These are phyloP conservation scores for Nymphaea thermarum DNA, from an alignment of 164 flowering plant genomes.

Conservation along the genomic window DNA sequence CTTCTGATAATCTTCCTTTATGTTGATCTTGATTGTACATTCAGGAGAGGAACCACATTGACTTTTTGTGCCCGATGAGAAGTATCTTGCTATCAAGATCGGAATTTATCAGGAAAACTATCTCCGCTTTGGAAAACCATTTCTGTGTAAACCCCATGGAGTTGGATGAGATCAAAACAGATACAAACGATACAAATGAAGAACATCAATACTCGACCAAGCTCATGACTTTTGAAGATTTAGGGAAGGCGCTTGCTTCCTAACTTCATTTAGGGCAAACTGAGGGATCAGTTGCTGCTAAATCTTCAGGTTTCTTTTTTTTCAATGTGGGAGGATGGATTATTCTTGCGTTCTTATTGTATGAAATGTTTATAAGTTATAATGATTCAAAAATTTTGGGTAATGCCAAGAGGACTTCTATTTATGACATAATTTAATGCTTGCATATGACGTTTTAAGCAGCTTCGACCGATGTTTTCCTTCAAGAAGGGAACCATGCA, in stretches of 20 bases:
- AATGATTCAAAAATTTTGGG: no score
- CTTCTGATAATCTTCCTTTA: background rate
- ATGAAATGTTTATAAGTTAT: no score
- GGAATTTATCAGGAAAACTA: conserved; percentile 46
- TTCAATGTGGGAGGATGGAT: no score
- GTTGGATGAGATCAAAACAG: conserved; percentile 16
- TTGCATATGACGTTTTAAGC: no score
- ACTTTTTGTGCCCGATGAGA: conserved; percentile 70
- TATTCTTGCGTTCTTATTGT: no score
- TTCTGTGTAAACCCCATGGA: conserved; percentile 28
- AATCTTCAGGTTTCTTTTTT: no score
- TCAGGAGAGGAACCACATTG: conserved; percentile 67
- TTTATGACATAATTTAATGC: no score
- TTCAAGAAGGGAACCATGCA: no score
- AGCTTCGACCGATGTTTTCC: no score
- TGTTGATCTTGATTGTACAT: conserved; percentile 1
- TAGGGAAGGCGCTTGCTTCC: conserved; percentile 18
- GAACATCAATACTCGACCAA: conserved; percentile 28
- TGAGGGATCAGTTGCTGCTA: no score
- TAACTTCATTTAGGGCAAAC: background rate
- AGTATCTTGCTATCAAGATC: conserved; percentile 45
- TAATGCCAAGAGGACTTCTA: no score
- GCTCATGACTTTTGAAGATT: conserved; percentile 31
- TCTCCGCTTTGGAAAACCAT: conserved; percentile 26
- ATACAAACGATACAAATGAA: background rate